Conservation (phyloP, 441 rosid species). For the Raphanus hybrid region DNA sequence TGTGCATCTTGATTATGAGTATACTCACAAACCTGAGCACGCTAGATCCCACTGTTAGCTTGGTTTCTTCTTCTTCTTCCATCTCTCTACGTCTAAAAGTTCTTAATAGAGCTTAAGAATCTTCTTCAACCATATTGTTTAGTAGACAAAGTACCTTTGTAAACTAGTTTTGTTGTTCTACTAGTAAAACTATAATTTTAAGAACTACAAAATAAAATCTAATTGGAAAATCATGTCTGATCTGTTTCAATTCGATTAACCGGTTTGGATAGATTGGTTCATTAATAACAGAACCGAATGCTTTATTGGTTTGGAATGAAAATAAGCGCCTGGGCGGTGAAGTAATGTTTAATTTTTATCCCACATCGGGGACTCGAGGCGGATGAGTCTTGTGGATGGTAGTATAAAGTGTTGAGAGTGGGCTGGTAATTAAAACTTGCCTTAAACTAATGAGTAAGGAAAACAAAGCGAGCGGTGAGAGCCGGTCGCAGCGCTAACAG, state of each 20-base stretch:
- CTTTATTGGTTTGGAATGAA: too few relatives aligned
- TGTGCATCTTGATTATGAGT: constrained; percentile 96
- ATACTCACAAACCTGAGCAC: constrained; percentile 91
- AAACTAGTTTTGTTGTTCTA: constrained; percentile 1
- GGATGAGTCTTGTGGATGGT: background rate
- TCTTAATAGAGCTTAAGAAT: background rate
- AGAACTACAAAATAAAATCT: too few relatives aligned
- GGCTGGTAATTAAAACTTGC: fast-evolving
- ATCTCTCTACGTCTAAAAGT: too few relatives aligned
- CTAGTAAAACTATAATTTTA: background rate
- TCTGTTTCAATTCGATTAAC: background rate
- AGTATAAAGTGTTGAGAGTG: background rate
- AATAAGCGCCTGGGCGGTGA: background rate
- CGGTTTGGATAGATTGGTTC: background rate
- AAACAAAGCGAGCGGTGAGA: constrained; percentile 87
- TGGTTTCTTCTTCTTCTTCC: background rate
- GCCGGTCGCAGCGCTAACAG: constrained; percentile 60
- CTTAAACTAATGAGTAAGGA: constrained; percentile 99
- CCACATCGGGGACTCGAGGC: background rate
- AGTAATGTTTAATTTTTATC: too few relatives aligned
- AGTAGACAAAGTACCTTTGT: constrained; percentile 8
- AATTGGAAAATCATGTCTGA: background rate
- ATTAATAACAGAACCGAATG: background rate
- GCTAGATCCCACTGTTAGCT: constrained; percentile 57
- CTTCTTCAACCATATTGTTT: background rate